Conservation (phyloP, 139 green algal species). For the Pleodorina starrii region DNA sequence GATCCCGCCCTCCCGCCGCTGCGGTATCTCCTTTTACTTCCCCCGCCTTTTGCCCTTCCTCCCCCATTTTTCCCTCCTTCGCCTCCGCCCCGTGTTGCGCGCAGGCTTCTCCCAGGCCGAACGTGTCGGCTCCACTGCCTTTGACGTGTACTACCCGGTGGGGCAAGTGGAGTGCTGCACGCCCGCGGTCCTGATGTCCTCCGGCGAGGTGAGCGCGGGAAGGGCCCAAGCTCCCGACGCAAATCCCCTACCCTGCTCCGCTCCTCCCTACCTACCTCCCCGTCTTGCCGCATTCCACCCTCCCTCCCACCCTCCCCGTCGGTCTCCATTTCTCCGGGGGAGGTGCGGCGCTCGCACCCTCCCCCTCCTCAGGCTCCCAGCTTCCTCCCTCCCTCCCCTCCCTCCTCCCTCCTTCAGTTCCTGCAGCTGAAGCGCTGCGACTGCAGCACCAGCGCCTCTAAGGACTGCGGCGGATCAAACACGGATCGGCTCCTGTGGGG, state of each 20-base stretch:
- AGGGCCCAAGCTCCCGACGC: not conserved
- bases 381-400: no score
- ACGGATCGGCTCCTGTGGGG: constrained; percentile 65
- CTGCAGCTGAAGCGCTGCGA: constrained; percentile 80
- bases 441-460: constrained; percentile 59
- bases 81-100: not conserved
- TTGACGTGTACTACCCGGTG: constrained; percentile 74
- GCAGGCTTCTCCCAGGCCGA: constrained; percentile 66
- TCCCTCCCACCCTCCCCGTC: no score
- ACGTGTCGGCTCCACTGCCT: constrained; percentile 50
- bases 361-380: no score
- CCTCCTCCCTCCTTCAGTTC: no score
- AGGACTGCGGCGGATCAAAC: constrained; percentile 72
- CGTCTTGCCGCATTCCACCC: no score
- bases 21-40: no score
- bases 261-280: not conserved
- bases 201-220: constrained; percentile 49
- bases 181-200: constrained; percentile 74
- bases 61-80: no score
- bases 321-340: no score
- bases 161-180: constrained; percentile 81
- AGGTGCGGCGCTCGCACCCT: no score
- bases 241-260: not conserved
- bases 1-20: no score
- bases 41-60: no score